A percentile compares a stretch with the other conserved stretches of the same genome.
Conservation (phyloP, 495 filamentous ascomycete genomes). For the Penicillium alfredii region DNA sequence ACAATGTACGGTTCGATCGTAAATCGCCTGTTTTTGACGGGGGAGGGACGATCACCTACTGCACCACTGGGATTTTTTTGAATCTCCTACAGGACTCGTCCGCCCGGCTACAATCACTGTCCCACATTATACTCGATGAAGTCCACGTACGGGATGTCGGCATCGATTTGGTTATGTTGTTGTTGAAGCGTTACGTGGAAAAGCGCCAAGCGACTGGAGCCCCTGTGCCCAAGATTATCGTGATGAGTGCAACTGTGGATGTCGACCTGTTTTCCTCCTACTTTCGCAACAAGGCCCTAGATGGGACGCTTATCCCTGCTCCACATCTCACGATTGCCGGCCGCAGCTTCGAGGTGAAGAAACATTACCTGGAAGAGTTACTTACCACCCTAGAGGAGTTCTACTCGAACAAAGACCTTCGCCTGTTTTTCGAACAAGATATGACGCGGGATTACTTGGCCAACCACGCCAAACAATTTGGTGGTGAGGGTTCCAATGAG, state of each 20-base stretch:
- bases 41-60: slow-evolving; percentile 48
- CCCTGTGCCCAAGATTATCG: slow-evolving; percentile 43
- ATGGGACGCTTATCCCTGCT: slow-evolving; percentile 31
- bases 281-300: slow-evolving; percentile 31
- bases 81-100: slow-evolving; percentile 40
- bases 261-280: slow-evolving; percentile 51
- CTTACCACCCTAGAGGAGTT: slow-evolving; percentile 27
- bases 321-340: slow-evolving; percentile 51
- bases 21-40: slow-evolving; percentile 5
- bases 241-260: slow-evolving; percentile 58
- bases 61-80: slow-evolving; percentile 52
- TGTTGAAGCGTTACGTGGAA: slow-evolving; percentile 44
- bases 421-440: neutral
- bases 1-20: slow-evolving; percentile 47
- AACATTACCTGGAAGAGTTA: slow-evolving; percentile 49
- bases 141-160: slow-evolving; percentile 54
- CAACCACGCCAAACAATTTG: no score
- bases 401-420: slow-evolving; percentile 8
- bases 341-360: slow-evolving; percentile 49
- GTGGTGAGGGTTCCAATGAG: no score
- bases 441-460: no score
- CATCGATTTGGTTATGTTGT: slow-evolving; percentile 51
- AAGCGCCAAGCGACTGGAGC: slow-evolving; percentile 29
- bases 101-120: slow-evolving; percentile 35
- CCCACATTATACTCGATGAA: slow-evolving; percentile 56